These are phyloP conservation scores for Globisporangium emineosum DNA, from an alignment of 352 stramenopile genomes.

Conservation along the genomic window DNA sequence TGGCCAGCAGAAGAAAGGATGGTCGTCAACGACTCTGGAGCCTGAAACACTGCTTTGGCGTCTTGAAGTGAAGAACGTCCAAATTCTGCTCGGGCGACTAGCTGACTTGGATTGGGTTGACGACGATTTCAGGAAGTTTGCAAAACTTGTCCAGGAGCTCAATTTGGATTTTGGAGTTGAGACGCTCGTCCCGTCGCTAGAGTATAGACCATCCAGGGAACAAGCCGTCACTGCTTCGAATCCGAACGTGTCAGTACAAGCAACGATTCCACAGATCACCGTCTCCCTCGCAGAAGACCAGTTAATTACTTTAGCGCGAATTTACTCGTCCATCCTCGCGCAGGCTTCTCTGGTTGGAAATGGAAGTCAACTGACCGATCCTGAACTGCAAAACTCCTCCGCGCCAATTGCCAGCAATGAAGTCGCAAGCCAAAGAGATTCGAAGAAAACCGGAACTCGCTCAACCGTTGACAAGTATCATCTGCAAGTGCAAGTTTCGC, in stretches of 20 bases:
- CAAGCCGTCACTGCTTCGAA: neutral
- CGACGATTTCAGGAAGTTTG: conserved; percentile 32
- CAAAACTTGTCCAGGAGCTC: conserved; percentile 58
- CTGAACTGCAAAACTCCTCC: neutral
- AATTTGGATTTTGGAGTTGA: conserved; percentile 53
- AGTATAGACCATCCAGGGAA: conserved; percentile 8
- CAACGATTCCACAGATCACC: conserved; percentile 22
- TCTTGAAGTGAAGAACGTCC: conserved; percentile 56
- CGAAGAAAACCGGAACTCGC: neutral
- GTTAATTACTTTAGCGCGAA: conserved; percentile 18
- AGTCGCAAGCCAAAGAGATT: neutral
- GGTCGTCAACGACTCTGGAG: neutral
- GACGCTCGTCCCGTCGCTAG: conserved; percentile 25
- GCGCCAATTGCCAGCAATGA: conserved; percentile 4
- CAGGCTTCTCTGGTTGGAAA: conserved; percentile 6
- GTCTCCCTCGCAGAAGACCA: conserved; percentile 18
- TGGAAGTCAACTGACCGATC: neutral
- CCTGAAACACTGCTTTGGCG: conserved; percentile 49
- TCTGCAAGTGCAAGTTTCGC: conserved; percentile 43
- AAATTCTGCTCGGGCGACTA: conserved; percentile 49
- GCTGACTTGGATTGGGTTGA: conserved; percentile 40
- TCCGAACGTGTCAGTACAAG: conserved; percentile 14
- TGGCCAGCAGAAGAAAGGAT: conserved; percentile 16
- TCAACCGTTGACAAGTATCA: conserved; percentile 37
- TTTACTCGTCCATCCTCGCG: conserved; percentile 21